A percentile compares a stretch with the other conserved stretches of the same genome.
Evolutionary conservation across 176 grass and related monocot genomes (phyloP).

Genomic region (Puccinellia tenuiflora): DNA sequence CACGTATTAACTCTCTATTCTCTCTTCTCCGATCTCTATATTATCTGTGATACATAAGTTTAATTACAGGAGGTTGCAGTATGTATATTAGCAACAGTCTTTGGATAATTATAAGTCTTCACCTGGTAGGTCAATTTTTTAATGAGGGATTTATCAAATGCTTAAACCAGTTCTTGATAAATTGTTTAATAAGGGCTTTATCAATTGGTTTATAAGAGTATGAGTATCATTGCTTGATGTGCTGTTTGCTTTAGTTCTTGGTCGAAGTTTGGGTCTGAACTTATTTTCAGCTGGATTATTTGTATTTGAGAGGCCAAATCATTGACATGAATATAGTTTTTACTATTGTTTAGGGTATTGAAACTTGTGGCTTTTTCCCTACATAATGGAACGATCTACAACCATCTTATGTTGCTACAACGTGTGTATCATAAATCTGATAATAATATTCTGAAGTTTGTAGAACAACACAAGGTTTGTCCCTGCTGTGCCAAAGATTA

Average conservation of each 20-base stretch:
- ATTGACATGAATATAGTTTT: not conserved
- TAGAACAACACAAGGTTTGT: conserved; percentile 53
- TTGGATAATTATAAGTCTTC: not conserved
- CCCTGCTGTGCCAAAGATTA: not conserved
- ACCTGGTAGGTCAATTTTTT: not conserved
- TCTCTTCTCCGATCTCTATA: no score
- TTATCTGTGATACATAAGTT: not conserved
- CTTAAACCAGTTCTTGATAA: not conserved
- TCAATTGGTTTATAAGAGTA: not conserved
- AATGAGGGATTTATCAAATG: not conserved
- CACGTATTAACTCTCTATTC: no score
- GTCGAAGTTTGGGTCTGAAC: not conserved
- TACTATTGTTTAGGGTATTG: not conserved
- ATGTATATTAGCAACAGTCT: not conserved
- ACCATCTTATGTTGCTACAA: conserved; percentile 45
- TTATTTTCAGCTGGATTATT: not conserved
- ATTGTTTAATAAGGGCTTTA: not conserved
- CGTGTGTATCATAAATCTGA: conserved; percentile 50
- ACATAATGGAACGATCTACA: conserved; percentile 34
- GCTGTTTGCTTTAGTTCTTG: no score
- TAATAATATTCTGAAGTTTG: conserved; percentile 47
- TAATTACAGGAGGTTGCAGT: no score
- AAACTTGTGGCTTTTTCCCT: conserved; percentile 7
- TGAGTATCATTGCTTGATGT: no score
- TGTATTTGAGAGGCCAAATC: not conserved